Percentiles rank a stretch among this genome's conserved stretches.
Conservation (phyloP, 495 filamentous ascomycete species). For the Penicillium diatomitis region DNA sequence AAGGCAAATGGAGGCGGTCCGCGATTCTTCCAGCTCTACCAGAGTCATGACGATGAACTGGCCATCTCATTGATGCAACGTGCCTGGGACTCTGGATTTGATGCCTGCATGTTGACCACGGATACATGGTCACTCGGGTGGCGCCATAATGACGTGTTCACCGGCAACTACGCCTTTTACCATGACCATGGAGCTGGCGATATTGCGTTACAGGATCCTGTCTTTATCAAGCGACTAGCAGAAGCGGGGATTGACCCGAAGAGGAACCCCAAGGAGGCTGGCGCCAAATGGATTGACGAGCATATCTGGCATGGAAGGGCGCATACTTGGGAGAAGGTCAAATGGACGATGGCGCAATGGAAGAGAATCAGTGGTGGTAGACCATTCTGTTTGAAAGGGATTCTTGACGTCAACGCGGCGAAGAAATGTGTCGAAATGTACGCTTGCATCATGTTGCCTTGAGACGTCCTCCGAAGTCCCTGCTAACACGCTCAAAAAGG, state of each 20-base stretch:
- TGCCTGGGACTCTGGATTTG: slow-evolving; percentile 46
- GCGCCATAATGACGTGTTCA: slow-evolving; percentile 51
- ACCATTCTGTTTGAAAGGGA: slow-evolving; percentile 50
- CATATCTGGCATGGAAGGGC: slow-evolving; percentile 54
- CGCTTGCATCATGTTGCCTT: slow-evolving; percentile 22
- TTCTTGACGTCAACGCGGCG: slow-evolving; percentile 46
- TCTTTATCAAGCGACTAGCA: slow-evolving; percentile 43
- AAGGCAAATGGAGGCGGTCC: slow-evolving; percentile 43
- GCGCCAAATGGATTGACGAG: slow-evolving; percentile 53
- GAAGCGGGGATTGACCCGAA: slow-evolving; percentile 45
- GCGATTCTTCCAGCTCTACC: slow-evolving; percentile 58
- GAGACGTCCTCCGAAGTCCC: slow-evolving; percentile 37
- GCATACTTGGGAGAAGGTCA: slow-evolving; percentile 49
- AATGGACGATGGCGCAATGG: slow-evolving; percentile 47
- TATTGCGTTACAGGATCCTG: slow-evolving; percentile 48
- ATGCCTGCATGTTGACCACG: slow-evolving; percentile 51
- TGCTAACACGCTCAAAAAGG: slow-evolving; percentile 22
- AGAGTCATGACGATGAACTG: slow-evolving; percentile 53
- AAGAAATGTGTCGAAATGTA: slow-evolving; percentile 37
- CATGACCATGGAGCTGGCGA: slow-evolving; percentile 43
- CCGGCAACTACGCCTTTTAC: slow-evolving; percentile 58
- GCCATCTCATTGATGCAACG: slow-evolving; percentile 46
- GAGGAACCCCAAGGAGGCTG: slow-evolving; percentile 39
- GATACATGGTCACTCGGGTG: slow-evolving; percentile 61
- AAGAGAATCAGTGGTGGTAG: slow-evolving; percentile 41